phyloP scores from a whole-genome alignment of 495 filamentous ascomycete genomes.

The Letharia columbiana region DNA sequence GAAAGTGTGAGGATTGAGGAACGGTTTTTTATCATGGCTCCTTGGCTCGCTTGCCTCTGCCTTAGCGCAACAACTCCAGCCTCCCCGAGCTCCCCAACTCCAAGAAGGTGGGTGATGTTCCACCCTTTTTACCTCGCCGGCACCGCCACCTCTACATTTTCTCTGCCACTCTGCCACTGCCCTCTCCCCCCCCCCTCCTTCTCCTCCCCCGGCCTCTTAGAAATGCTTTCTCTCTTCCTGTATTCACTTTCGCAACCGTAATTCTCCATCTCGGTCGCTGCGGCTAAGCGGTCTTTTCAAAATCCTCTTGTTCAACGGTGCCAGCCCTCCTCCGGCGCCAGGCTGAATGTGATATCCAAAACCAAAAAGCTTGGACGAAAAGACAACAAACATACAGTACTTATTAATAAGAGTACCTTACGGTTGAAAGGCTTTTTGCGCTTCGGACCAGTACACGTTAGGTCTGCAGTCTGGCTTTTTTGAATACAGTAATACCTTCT shows the following conservation, averaged over 20 bases:
- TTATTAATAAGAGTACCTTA: too few relatives aligned
- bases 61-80: background rate
- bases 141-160: background rate
- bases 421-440: background rate
- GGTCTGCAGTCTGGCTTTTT: constrained; percentile 10
- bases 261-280: background rate
- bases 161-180: background rate
- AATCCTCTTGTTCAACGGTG: background rate
- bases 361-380: background rate
- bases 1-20: too few relatives aligned
- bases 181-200: too few relatives aligned
- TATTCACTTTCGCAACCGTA: background rate
- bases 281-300: background rate
- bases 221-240: background rate
- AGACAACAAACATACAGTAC: too few relatives aligned
- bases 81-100: background rate
- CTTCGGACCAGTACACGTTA: constrained; percentile 17
- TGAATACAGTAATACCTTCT: background rate
- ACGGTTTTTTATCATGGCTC: too few relatives aligned
- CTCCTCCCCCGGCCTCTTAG: background rate
- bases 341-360: background rate
- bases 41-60: too few relatives aligned
- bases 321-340: background rate
- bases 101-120: background rate
- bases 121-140: background rate